Evolutionary conservation across 2,329 filamentous ascomycete species (phyloP).

Genomic region (Fusarium sp.): DNA sequence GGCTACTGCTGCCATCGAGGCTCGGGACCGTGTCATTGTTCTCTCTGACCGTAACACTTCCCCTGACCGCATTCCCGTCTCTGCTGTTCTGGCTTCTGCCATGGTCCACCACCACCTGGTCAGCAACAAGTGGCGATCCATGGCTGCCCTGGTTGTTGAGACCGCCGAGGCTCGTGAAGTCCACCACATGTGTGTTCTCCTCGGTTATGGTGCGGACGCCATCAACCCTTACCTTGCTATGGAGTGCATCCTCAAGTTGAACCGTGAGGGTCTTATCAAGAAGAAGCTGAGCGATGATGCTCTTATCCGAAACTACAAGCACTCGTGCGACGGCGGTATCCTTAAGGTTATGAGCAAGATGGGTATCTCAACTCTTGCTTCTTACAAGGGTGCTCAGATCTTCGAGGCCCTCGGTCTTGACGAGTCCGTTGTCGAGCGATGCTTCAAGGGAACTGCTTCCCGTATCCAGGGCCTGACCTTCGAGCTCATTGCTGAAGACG

Average conservation of each 20-base stretch:
- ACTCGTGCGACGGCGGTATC: conserved; percentile 95
- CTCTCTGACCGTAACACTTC: conserved; percentile 90
- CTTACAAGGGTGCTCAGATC: conserved; percentile 98
- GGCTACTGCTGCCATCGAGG: conserved; percentile 84
- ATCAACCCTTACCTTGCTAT: conserved; percentile 96
- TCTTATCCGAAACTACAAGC: conserved; percentile 95
- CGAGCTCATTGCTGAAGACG: conserved; percentile 92
- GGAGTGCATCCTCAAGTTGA: conserved; percentile 97
- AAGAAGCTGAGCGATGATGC: conserved; percentile 86
- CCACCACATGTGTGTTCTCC: conserved; percentile 97
- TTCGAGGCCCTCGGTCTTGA: conserved; percentile 96
- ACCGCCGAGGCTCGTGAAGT: conserved; percentile 97
- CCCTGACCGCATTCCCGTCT: conserved; percentile 85
- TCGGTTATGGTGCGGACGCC: conserved; percentile 94
- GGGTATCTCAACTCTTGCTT: conserved; percentile 96
- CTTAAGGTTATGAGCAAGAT: conserved; percentile 99
- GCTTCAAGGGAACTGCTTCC: conserved; percentile 93
- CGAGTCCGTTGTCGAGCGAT: conserved; percentile 90
- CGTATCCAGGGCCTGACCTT: conserved; percentile 96
- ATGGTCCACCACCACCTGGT: conserved; percentile 97
- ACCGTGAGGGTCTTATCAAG: conserved; percentile 90
- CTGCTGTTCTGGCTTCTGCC: conserved; percentile 86
- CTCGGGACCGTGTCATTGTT: conserved; percentile 85
- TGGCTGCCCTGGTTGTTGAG: conserved; percentile 88
- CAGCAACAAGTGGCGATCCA: conserved; percentile 93